phyloP scores from a whole-genome alignment of 2,329 filamentous ascomycete genomes.

The Coniella vitis region DNA sequence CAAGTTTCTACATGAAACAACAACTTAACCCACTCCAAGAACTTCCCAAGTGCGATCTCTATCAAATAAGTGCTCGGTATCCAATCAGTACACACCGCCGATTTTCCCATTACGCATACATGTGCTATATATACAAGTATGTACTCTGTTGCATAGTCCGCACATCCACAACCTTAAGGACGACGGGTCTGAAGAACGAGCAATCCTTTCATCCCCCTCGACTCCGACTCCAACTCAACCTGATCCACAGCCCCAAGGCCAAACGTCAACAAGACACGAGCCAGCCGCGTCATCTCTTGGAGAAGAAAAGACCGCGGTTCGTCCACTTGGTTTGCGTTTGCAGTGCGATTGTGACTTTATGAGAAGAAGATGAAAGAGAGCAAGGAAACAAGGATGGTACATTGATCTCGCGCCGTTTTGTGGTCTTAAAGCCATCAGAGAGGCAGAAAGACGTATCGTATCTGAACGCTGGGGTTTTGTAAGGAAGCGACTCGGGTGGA shows the following conservation, averaged over 20 bases:
- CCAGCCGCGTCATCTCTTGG: conserved; percentile 10
- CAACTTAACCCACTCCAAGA: no score
- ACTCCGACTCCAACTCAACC: no score
- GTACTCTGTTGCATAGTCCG: conserved; percentile 61
- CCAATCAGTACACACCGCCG: no score
- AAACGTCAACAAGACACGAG: neutral
- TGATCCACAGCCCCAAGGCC: no score
- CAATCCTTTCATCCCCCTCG: conserved; percentile 14
- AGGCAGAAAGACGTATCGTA: conserved; percentile 57
- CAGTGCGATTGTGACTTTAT: no score
- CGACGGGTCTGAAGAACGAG: conserved; percentile 59
- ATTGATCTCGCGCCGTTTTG: conserved; percentile 54
- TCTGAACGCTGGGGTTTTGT: conserved; percentile 47
- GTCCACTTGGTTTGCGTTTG: no score
- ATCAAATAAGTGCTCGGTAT: no score
- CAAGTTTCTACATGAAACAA: no score
- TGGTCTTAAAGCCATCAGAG: conserved; percentile 49
- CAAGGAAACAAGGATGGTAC: conserved; percentile 7
- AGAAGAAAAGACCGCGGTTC: conserved; percentile 10
- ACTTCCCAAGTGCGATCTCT: no score
- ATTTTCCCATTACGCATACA: no score
- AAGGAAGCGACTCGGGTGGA: no score
- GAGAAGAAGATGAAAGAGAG: no score
- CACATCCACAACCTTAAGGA: conserved; percentile 48
- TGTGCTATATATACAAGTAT: conserved; percentile 26